These are phyloP conservation scores for Candida sanyaensis DNA, from an alignment of 1,139 yeast species.

Conservation along the genomic window DNA sequence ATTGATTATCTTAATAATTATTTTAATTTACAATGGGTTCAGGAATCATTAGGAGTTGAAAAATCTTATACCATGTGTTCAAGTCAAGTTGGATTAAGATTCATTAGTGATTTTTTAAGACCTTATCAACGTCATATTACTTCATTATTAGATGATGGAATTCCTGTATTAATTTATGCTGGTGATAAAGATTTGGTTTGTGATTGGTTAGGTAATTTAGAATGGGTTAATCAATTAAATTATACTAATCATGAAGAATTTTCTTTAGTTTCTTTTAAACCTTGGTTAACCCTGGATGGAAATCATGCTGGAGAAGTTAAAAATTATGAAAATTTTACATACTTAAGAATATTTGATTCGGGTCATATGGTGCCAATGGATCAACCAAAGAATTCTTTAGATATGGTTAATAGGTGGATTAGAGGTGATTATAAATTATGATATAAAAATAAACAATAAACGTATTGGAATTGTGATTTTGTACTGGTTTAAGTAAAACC, in stretches of 20 bases:
- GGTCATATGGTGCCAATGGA: slow-evolving; percentile 54
- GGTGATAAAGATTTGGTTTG: slow-evolving; percentile 86
- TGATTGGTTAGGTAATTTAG: slow-evolving; percentile 82
- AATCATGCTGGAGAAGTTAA: slow-evolving; percentile 45
- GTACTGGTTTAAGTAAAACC: too few relatives aligned
- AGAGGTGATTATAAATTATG: slow-evolving; percentile 20
- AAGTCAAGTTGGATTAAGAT: slow-evolving; percentile 74
- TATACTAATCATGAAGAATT: slow-evolving; percentile 64
- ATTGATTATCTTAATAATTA: slow-evolving; percentile 31
- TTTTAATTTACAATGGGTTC: slow-evolving; percentile 36
- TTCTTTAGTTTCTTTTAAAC: slow-evolving; percentile 32
- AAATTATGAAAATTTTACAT: slow-evolving; percentile 43
- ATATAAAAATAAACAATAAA: too few relatives aligned
- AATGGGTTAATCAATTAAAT: slow-evolving; percentile 68
- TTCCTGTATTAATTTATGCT: slow-evolving; percentile 75
- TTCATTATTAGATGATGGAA: slow-evolving; percentile 51
- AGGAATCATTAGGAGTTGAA: slow-evolving; percentile 78
- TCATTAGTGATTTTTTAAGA: slow-evolving; percentile 77
- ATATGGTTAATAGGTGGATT: slow-evolving; percentile 48
- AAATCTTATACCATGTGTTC: slow-evolving; percentile 80
- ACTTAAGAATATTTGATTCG: slow-evolving; percentile 46
- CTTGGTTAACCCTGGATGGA: slow-evolving; percentile 37
- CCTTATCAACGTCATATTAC: slow-evolving; percentile 73
- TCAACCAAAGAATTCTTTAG: slow-evolving; percentile 45
- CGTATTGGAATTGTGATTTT: too few relatives aligned